phyloP scores from a whole-genome alignment of 768 basidiomycete species.

The Termitomyces sp. region DNA sequence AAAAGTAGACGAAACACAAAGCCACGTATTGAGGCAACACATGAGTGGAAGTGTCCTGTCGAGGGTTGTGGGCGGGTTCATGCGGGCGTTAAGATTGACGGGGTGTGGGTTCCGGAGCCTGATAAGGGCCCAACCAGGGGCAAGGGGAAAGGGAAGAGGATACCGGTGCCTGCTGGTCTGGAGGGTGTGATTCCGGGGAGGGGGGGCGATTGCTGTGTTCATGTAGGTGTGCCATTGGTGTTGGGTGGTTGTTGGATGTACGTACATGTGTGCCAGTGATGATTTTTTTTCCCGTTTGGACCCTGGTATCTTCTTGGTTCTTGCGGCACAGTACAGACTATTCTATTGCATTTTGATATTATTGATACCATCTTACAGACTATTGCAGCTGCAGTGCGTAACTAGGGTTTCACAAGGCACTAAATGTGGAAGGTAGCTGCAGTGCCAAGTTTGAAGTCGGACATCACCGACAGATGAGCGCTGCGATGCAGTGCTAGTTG shows the following conservation, averaged over 20 bases:
- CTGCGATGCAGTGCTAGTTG: no score
- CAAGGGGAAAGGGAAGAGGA: constrained; percentile 16
- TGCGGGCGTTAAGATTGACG: constrained; percentile 54
- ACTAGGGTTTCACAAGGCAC: no score
- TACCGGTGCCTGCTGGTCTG: neutral
- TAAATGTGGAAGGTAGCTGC: no score
- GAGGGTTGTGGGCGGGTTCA: constrained; percentile 52
- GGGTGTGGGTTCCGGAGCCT: constrained; percentile 57
- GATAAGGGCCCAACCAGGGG: neutral
- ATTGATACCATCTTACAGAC: no score
- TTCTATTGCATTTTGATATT: neutral
- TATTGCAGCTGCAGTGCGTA: no score
- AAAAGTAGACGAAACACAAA: constrained; percentile 25
- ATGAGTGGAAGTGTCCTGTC: constrained; percentile 72
- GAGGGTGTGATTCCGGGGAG: no score
- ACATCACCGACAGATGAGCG: no score
- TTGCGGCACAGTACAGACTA: no score
- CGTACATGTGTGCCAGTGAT: neutral
- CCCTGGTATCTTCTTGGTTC: neutral
- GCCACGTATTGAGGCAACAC: no score
- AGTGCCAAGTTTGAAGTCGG: no score
- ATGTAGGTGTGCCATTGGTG: constrained; percentile 31
- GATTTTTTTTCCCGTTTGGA: neutral
- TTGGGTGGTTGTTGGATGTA: neutral
- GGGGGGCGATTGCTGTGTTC: constrained; percentile 45